Conservation (phyloP, 495 filamentous ascomycete genomes). For the Neurospora pannonica region DNA sequence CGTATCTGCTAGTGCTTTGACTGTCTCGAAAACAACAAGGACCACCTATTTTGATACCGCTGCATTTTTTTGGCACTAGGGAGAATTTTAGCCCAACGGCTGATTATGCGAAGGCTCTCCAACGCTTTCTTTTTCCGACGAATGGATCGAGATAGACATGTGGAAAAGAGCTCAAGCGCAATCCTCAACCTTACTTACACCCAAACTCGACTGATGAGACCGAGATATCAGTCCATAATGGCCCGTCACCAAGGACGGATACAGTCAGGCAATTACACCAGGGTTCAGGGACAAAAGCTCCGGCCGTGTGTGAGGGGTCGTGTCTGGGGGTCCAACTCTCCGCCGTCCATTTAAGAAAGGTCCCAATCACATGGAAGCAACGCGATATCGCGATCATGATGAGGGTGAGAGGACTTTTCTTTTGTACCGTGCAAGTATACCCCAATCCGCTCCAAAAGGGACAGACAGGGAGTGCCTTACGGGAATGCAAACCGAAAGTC, state of each 20-base stretch:
- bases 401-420: background rate
- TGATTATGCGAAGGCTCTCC: background rate
- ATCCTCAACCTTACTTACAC: background rate
- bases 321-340: background rate
- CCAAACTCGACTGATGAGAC: background rate
- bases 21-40: background rate
- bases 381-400: background rate
- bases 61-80: background rate
- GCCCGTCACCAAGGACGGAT: background rate
- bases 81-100: background rate
- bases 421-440: background rate
- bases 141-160: background rate
- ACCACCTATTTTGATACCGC: background rate
- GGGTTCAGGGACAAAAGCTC: background rate
- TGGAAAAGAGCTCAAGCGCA: background rate
- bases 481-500: background rate
- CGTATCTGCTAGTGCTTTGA: background rate
- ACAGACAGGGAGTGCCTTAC: background rate
- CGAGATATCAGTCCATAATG: background rate
- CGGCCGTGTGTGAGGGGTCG: background rate
- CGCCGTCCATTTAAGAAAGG: background rate
- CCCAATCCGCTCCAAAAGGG: background rate
- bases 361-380: background rate
- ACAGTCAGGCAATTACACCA: background rate
- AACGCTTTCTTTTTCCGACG: background rate